phyloP scores from a whole-genome alignment of 2,329 filamentous ascomycete genomes.

The Venturia pyrina region DNA sequence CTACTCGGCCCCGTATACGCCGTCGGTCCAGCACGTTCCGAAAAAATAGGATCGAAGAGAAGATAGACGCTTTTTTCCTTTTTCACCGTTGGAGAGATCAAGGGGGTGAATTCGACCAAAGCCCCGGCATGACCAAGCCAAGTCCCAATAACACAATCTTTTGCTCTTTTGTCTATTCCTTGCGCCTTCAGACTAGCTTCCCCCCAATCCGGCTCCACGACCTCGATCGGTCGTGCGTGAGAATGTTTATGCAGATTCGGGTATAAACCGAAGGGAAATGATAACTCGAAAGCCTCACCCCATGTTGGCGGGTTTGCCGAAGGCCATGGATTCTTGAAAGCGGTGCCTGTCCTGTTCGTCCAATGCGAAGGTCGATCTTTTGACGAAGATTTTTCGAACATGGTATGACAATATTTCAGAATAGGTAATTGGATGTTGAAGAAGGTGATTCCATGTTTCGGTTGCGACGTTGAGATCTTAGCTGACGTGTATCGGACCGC shows the following conservation, averaged over 20 bases:
- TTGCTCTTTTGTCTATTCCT: background rate
- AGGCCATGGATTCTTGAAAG: conserved; percentile 12
- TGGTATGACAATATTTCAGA: background rate
- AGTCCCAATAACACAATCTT: conserved; percentile 7
- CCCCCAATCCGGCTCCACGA: conserved; percentile 11
- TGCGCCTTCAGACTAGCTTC: background rate
- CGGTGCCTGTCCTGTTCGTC: conserved; percentile 3
- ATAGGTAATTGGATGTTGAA: background rate
- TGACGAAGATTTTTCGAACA: background rate
- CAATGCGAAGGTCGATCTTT: conserved; percentile 3
- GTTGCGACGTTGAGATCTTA: background rate
- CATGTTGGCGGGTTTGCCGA: conserved; percentile 10
- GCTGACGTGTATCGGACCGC: background rate
- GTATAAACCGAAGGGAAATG: conserved; percentile 5
- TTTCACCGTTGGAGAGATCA: background rate
- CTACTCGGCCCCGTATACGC: conserved; percentile 7
- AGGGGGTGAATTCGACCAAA: conserved; percentile 7
- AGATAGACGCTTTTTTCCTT: background rate
- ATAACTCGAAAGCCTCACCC: conserved; percentile 4
- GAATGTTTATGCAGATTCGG: background rate
- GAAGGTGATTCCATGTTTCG: background rate
- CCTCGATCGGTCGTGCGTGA: conserved; percentile 1
- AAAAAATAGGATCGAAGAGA: conserved; percentile 11
- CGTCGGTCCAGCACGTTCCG: conserved; percentile 6
- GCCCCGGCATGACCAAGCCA: conserved; percentile 12